Percentiles rank a stretch among this genome's conserved stretches.
Conservation (phyloP, 2,329 filamentous ascomycete genomes). For the Venturia asperata region DNA sequence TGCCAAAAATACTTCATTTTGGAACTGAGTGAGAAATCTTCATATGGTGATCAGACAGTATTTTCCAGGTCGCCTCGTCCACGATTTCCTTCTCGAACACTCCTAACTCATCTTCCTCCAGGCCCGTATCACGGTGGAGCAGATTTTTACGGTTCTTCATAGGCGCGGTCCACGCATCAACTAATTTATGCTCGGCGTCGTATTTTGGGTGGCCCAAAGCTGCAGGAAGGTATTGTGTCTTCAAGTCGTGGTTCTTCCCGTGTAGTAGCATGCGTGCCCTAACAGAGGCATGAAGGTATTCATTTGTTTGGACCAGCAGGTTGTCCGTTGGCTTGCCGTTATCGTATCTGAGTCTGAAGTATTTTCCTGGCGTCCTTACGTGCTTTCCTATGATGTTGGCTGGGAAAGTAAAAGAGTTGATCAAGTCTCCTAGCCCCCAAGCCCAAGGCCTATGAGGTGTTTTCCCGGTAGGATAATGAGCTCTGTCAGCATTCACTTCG, state of each 20-base stretch:
- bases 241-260: slow-evolving; percentile 17
- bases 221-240: slow-evolving; percentile 18
- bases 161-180: background rate
- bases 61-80: background rate
- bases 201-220: background rate
- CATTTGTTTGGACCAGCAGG: slow-evolving; percentile 21
- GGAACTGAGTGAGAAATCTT: background rate
- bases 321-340: slow-evolving; percentile 19
- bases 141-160: background rate
- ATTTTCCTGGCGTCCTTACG: slow-evolving; percentile 20
- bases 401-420: slow-evolving; percentile 19
- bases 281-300: slow-evolving; percentile 23
- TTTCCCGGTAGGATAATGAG: background rate
- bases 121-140: slow-evolving; percentile 13
- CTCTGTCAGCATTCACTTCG: slow-evolving; percentile 8
- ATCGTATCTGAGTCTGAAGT: slow-evolving; percentile 18
- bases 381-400: slow-evolving; percentile 20
- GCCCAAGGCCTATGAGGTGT: slow-evolving; percentile 1
- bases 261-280: slow-evolving; percentile 18
- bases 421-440: slow-evolving; percentile 22
- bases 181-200: background rate
- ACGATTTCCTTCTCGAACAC: slow-evolving; percentile 21
- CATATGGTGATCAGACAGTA: background rate
- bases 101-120: slow-evolving; percentile 21
- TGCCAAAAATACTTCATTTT: background rate